Percentiles rank a stretch among this genome's conserved stretches.
These are phyloP conservation scores for Cystobasidium slooffiae DNA, from an alignment of 1,284 basidiomycete species.

Conservation along the genomic window DNA sequence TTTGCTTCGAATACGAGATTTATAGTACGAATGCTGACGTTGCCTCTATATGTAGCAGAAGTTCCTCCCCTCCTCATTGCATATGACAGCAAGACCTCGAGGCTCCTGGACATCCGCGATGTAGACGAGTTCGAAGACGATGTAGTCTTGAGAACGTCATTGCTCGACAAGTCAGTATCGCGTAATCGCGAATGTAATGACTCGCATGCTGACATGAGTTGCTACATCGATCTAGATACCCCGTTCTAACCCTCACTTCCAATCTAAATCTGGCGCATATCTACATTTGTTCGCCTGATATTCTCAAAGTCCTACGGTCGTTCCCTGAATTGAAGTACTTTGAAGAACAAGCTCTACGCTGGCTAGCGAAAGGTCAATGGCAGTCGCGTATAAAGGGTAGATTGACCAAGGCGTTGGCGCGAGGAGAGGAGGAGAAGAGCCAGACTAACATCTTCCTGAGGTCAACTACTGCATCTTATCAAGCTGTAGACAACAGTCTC, in stretches of 20 bases:
- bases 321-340: slow-evolving; percentile 36
- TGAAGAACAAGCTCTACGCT: slow-evolving; percentile 41
- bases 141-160: slow-evolving; percentile 49
- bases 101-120: slow-evolving; percentile 50
- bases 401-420: neutral
- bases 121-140: slow-evolving; percentile 56
- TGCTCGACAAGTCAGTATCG: slow-evolving; percentile 49
- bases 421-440: slow-evolving; percentile 4
- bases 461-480: slow-evolving; percentile 4
- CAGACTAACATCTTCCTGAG: neutral
- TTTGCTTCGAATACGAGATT: neutral
- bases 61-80: slow-evolving; percentile 48
- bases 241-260: slow-evolving; percentile 71
- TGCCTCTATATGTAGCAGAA: slow-evolving; percentile 31
- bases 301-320: slow-evolving; percentile 48
- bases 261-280: slow-evolving; percentile 82
- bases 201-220: too few relatives aligned
- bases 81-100: slow-evolving; percentile 44
- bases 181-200: too few relatives aligned
- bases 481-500: slow-evolving; percentile 16
- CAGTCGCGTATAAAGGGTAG: slow-evolving; percentile 23
- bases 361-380: slow-evolving; percentile 45
- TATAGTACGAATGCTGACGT: neutral
- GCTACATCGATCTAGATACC: slow-evolving; percentile 65
- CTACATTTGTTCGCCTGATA: slow-evolving; percentile 67